A percentile compares a stretch with the other conserved stretches of the same genome.
phyloP scores from a whole-genome alignment of 2,329 filamentous ascomycete species.

The Fusarium vanettenii region DNA sequence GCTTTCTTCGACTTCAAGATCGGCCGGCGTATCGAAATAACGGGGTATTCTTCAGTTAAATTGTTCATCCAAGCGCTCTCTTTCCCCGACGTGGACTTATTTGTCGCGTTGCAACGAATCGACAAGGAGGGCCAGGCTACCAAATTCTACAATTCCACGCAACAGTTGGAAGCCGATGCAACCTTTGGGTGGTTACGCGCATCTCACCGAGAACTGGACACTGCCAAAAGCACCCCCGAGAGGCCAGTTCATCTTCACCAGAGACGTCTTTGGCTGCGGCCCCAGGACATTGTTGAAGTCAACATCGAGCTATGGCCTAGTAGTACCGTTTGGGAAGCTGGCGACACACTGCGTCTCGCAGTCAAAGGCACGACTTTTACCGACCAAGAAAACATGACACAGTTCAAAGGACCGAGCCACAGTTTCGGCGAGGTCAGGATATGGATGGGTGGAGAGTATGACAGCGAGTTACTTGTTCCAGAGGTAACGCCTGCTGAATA shows the following conservation, averaged over 20 bases:
- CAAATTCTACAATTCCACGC: not conserved
- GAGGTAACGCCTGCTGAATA: not conserved
- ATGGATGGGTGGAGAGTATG: not conserved
- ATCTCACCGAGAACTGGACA: not conserved
- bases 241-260: not conserved
- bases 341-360: constrained; percentile 1
- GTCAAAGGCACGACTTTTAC: constrained; percentile 13
- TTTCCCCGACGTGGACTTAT: not conserved
- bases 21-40: not conserved
- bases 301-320: constrained; percentile 15
- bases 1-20: not conserved
- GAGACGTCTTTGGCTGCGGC: constrained; percentile 2
- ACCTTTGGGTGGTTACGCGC: not conserved
- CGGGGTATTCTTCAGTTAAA: not conserved
- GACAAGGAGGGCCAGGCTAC: not conserved
- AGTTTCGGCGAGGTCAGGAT: constrained; percentile 11
- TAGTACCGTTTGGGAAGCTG: constrained; percentile 14
- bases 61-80: not conserved
- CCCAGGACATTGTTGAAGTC: constrained; percentile 8
- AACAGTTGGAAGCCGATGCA: not conserved
- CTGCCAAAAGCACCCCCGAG: not conserved
- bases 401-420: constrained; percentile 7
- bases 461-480: not conserved
- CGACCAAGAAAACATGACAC: not conserved
- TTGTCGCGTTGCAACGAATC: not conserved